Evolutionary conservation across 163 green algal genomes (phyloP), one percentile per base, ranked within the genome.

Genomic region (Volvox carteri): DNA sequence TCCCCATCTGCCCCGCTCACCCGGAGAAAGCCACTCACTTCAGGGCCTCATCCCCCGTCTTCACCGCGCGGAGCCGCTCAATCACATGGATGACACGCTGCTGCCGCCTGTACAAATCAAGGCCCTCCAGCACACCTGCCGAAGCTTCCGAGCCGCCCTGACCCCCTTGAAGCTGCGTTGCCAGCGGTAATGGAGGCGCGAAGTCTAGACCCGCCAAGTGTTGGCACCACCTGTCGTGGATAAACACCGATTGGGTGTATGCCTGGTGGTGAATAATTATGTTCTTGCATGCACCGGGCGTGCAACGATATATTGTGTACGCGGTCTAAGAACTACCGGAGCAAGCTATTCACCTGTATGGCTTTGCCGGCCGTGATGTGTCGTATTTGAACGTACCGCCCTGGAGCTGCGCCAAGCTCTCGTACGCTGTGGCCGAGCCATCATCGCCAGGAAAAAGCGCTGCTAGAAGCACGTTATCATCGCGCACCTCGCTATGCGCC

Each of bases 361-460:
- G 91, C 62, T 90, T 89, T 21, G 84, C 77, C 1, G 65, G 30
- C 1, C 73, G 58, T 7, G 78, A 78, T 18, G 84, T 44, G 86
- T 92, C 90, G 72, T 86, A 93, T 62, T 88, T 85, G 74, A 94
- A 94, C 25, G 84, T 86, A 35, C 89, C 89, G 21, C 70, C 84
- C 52, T 92, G 70, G 76, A 93, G 84, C 80, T 94, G 92, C 33
- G 85, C 50, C 60, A 92, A 39, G 21, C 76, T 86, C 84, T 94
- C 92, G 39, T 91, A 90, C 8, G 92, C 87, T 56, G 84, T 35
- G 16, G 90, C 87, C 62, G 86, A 89, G 25, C 95, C 95, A 30
- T 91, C 84, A 84, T 97, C 95, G 0, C 87, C 91, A 8, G 95
- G 93, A 81, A 96, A 97, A 35, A 97, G 79, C 58, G 92, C 88